phyloP scores from a whole-genome alignment of 495 filamentous ascomycete genomes.

The Penicillium diatomitis region DNA sequence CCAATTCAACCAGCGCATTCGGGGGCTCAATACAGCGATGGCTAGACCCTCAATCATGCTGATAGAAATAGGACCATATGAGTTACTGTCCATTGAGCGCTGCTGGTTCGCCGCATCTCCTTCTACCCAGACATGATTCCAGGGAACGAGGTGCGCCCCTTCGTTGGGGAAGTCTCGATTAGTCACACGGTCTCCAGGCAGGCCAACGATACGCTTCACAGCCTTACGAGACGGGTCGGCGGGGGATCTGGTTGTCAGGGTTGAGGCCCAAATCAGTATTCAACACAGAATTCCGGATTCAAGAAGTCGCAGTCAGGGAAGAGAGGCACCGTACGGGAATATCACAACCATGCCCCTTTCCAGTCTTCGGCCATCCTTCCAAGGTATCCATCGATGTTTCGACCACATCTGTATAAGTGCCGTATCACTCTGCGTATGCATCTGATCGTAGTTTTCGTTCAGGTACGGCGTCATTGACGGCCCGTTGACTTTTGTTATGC shows the following conservation, averaged over 20 bases:
- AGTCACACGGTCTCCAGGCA: constrained; percentile 59
- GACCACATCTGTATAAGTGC: constrained; percentile 42
- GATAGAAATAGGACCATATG: constrained; percentile 57
- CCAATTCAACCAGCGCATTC: constrained; percentile 37
- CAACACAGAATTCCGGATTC: no score
- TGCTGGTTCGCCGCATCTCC: constrained; percentile 51
- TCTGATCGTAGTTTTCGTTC: constrained; percentile 53
- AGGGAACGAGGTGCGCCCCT: constrained; percentile 48
- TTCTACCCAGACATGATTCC: constrained; percentile 72
- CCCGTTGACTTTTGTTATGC: constrained; percentile 55
- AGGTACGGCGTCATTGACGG: constrained; percentile 72
- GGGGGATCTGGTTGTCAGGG: constrained; percentile 44
- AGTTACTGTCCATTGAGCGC: constrained; percentile 61
- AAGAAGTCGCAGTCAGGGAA: neutral
- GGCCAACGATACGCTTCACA: constrained; percentile 61
- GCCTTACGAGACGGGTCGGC: constrained; percentile 46
- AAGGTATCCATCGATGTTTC: constrained; percentile 24
- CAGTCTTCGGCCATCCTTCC: constrained; percentile 31
- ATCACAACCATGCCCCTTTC: constrained; percentile 47
- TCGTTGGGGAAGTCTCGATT: constrained; percentile 54
- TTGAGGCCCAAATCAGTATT: no score
- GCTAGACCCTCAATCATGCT: constrained; percentile 56
- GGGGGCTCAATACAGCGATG: constrained; percentile 54
- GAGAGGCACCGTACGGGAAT: constrained; percentile 33
- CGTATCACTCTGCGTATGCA: constrained; percentile 41